These are phyloP conservation scores for Suillus americanus DNA, from an alignment of 768 basidiomycete species.

Conservation along the genomic window DNA sequence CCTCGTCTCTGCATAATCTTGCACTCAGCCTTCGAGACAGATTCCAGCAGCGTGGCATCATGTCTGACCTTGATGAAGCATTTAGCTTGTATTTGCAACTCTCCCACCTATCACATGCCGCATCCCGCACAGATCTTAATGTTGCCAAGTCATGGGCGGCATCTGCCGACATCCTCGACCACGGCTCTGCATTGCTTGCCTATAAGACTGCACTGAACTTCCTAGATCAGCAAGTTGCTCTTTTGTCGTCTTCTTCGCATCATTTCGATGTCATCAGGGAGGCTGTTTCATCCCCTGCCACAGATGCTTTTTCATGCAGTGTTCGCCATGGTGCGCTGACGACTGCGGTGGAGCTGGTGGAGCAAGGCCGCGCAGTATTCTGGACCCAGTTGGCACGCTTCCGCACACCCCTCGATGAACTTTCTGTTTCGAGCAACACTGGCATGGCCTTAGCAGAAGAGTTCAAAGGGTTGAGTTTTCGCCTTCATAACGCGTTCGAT, in stretches of 20 bases:
- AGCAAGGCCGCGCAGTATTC: slow-evolving; percentile 28
- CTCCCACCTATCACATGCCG: neutral
- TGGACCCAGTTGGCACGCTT: slow-evolving; percentile 29
- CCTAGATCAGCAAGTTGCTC: neutral
- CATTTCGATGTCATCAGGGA: neutral
- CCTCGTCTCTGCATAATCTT: neutral
- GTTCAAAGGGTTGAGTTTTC: neutral
- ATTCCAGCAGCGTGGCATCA: neutral
- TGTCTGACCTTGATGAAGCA: neutral
- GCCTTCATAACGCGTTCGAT: no score
- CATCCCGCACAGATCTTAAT: neutral
- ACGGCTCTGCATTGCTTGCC: neutral
- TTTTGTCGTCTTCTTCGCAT: neutral
- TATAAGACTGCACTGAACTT: neutral
- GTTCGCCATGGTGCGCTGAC: neutral
- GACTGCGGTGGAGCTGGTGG: neutral
- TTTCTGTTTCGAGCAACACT: neutral
- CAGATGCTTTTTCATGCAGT: neutral
- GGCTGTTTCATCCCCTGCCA: neutral
- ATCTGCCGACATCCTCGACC: neutral
- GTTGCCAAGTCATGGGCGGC: neutral
- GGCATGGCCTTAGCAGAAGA: neutral
- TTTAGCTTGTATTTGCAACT: neutral
- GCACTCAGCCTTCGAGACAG: fast-evolving
- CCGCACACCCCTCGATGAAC: slow-evolving; percentile 23